Evolutionary conservation across 495 filamentous ascomycete species (phyloP), one percentile per base, ranked within the genome.

Genomic region (Darksidea phi): DNA sequence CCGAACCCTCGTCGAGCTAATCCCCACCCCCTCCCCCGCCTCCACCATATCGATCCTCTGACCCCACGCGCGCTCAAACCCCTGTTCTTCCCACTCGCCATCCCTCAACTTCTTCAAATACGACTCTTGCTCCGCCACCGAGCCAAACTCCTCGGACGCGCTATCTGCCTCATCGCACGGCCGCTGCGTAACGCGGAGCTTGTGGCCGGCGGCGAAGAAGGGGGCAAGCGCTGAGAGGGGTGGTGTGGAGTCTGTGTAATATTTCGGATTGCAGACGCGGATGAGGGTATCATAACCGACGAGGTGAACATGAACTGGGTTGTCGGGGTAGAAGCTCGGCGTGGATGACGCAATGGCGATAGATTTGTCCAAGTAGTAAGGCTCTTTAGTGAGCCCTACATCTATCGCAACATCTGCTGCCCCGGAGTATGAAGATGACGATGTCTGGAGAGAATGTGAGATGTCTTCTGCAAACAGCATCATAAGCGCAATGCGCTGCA

Each of bases 211-310:
- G 15, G 76, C 74, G 62, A 97, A 88, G 60, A 96, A 88, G 0
- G 81, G 81, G 24, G 74, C 77, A 1, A 98, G 75, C 0, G 82
- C 75, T 5, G 68, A 67, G 13, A 77, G 79, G 13, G 77, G 73
- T 6, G 87, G 73, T 0, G 72, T 78, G 65, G 82, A 72, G 0
- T 75, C 69, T 0, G 82, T 79, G 70, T 98, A 98, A 72, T 97
- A 97, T 69, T 89, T 93, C 0, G 86, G 74, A 59, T 90, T 78
- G 69, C 96, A 84, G 52, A 97, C 85, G 24, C 93, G 84, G 18
- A 90, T 85, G 28, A 97, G 70, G 0, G 93, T 96, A 74, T 98
- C 93, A 67, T 84, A 97, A 28, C 93, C 93, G 0, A 84, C 85
- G 17, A 98, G 80, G 74, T 94, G 90, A 18, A 92, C 76, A 68